These are phyloP conservation scores for Leccinum solheimii DNA, from an alignment of 1,284 basidiomycete genomes.

Conservation along the genomic window DNA sequence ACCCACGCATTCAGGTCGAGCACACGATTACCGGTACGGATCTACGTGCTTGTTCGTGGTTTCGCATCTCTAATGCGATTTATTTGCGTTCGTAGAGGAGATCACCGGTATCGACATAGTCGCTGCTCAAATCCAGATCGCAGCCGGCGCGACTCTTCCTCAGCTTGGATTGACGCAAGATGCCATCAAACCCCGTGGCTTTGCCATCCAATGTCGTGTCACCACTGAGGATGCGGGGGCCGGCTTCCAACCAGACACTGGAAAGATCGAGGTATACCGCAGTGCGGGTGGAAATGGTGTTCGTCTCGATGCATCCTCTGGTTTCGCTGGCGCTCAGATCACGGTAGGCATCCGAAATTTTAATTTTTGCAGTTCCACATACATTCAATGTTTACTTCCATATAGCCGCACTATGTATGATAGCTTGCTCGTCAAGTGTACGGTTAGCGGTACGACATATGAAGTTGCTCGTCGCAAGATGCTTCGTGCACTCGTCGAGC, in stretches of 20 bases:
- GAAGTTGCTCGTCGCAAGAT: slow-evolving; percentile 99
- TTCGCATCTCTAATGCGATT: slow-evolving; percentile 1
- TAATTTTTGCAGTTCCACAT: not conserved
- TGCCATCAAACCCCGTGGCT: slow-evolving; percentile 93
- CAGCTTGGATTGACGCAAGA: slow-evolving; percentile 98
- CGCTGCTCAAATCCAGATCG: slow-evolving; percentile 98
- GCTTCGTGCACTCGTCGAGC: slow-evolving; percentile 97
- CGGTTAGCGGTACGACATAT: slow-evolving; percentile 95
- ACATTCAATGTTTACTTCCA: not conserved
- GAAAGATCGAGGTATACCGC: slow-evolving; percentile 99
- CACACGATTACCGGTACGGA: slow-evolving; percentile 90
- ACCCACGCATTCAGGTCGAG: slow-evolving; percentile 97
- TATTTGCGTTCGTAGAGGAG: slow-evolving; percentile 66
- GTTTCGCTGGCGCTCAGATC: slow-evolving; percentile 99
- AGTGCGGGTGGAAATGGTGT: slow-evolving; percentile 99
- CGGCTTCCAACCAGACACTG: slow-evolving; percentile 97
- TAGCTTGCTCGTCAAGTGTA: slow-evolving; percentile 95
- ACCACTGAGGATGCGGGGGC: slow-evolving; percentile 96
- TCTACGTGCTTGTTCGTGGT: slow-evolving; percentile 5
- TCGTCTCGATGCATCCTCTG: slow-evolving; percentile 94
- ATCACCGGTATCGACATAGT: slow-evolving; percentile 99
- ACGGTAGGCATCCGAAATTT: slow-evolving; percentile 57
- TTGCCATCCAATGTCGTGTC: slow-evolving; percentile 98
- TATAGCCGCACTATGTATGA: slow-evolving; percentile 92
- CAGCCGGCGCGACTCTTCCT: slow-evolving; percentile 92